phyloP scores from a whole-genome alignment of 805 yeast species.

The Starmerella floris region DNA sequence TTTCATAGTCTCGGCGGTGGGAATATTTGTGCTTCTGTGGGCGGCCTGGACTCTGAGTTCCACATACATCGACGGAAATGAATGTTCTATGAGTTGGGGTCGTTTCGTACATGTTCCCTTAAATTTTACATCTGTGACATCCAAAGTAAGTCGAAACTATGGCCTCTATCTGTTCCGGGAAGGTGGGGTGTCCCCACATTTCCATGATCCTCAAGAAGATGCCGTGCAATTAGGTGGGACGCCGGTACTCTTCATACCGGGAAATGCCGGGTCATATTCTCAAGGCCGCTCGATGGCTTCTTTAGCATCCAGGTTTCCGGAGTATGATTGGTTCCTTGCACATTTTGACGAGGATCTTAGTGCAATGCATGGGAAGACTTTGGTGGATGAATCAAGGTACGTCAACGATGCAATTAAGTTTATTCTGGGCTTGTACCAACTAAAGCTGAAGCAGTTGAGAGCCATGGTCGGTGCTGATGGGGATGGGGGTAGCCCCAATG shows the following conservation, averaged over 20 bases:
- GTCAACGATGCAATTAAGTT: constrained; percentile 74
- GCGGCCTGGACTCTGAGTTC: neutral
- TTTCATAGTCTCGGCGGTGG: neutral
- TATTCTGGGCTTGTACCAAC: constrained; percentile 53
- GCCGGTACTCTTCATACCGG: constrained; percentile 90
- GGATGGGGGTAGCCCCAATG: neutral
- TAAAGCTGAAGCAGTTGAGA: constrained; percentile 20
- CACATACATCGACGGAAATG: constrained; percentile 12
- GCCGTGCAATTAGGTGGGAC: constrained; percentile 46
- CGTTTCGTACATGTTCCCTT: constrained; percentile 15
- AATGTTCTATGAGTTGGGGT: constrained; percentile 19
- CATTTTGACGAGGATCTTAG: constrained; percentile 94
- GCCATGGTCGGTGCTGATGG: neutral
- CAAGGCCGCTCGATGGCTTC: constrained; percentile 92
- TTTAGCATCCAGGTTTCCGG: constrained; percentile 46
- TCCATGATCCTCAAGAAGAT: constrained; percentile 8
- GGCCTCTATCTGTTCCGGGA: constrained; percentile 79
- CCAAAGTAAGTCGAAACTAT: constrained; percentile 30
- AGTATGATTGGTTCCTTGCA: constrained; percentile 73
- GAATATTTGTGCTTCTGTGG: neutral
- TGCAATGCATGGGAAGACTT: constrained; percentile 88
- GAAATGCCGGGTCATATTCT: constrained; percentile 88
- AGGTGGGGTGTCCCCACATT: constrained; percentile 34
- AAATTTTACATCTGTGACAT: constrained; percentile 10
- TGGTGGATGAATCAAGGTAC: constrained; percentile 87